These are phyloP conservation scores for Narthecium ossifragum DNA, from an alignment of 106 monocot species.

Conservation along the genomic window DNA sequence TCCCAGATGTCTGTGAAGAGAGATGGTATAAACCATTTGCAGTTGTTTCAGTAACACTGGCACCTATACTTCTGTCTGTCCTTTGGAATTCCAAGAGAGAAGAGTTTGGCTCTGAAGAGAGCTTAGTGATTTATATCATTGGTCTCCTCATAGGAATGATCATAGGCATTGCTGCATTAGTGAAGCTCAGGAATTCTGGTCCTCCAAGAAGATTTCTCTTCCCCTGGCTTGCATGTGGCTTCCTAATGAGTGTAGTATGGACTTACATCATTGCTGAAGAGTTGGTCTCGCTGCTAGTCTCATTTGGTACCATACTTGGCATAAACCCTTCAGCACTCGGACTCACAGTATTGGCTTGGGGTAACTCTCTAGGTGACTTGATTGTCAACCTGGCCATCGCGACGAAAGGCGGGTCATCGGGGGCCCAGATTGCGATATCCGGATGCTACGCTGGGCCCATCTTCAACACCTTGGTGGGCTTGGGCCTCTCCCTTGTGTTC, in stretches of 20 bases:
- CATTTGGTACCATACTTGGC: conserved; percentile 22
- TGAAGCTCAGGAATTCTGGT: conserved; percentile 17
- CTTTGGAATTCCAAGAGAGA: conserved; percentile 23
- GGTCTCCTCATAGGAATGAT: conserved; percentile 15
- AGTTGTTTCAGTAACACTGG: conserved; percentile 33
- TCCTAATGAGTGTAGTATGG: conserved; percentile 58
- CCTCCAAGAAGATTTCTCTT: conserved; percentile 32
- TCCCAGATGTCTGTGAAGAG: conserved; percentile 38
- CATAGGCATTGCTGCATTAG: conserved; percentile 20
- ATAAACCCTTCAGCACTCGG: conserved; percentile 35
- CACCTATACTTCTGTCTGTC: conserved; percentile 23
- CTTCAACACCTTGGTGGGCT: conserved; percentile 40
- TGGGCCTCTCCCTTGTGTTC: conserved; percentile 34
- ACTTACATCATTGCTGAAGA: conserved; percentile 52
- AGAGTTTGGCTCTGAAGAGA: conserved; percentile 4
- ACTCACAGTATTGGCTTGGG: conserved; percentile 53
- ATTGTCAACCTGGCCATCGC: conserved; percentile 36
- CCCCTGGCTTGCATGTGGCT: conserved; percentile 51
- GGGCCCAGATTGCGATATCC: conserved; percentile 42
- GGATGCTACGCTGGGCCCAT: conserved; percentile 58
- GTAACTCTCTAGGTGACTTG: conserved; percentile 55
- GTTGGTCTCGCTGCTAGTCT: conserved; percentile 46
- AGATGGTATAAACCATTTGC: conserved; percentile 50
- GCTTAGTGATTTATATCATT: not conserved
- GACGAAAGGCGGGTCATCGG: conserved; percentile 10